phyloP scores from a whole-genome alignment of 1,284 basidiomycete species.

The Pulveroboletus sp. region DNA sequence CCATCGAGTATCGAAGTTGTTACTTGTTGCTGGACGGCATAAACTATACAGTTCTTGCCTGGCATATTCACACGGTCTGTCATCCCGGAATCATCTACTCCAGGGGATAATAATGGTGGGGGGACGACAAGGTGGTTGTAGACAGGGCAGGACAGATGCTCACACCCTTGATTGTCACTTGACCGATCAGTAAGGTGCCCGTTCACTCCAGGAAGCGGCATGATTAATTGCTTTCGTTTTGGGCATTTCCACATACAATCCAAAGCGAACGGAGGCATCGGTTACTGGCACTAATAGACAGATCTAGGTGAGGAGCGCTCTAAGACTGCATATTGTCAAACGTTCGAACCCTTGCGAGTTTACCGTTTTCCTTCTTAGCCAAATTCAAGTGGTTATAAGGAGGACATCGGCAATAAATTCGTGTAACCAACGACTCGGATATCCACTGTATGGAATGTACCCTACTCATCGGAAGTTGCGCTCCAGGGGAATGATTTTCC shows the following conservation, averaged over 20 bases:
- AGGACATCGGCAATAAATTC: background rate
- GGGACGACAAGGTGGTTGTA: background rate
- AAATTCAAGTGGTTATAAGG: background rate
- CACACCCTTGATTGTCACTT: background rate
- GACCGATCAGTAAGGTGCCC: background rate
- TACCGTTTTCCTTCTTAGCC: background rate
- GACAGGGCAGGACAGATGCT: no score
- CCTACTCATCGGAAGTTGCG: background rate
- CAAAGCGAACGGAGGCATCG: background rate
- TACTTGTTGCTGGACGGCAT: background rate
- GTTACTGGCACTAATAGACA: background rate
- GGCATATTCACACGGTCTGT: conserved; percentile 1
- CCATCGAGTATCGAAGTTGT: background rate
- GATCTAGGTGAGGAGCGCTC: background rate
- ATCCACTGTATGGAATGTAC: background rate
- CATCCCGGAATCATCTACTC: background rate
- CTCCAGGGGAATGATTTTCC: background rate
- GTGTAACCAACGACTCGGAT: background rate
- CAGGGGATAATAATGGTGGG: no score
- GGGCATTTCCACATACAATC: background rate
- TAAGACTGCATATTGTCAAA: background rate
- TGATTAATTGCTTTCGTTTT: background rate
- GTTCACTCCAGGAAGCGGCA: background rate
- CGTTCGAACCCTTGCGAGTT: background rate
- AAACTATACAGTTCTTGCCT: conserved; percentile 7